Conservation (phyloP, 179 eudicot species). For the Patellifolia procumbens region DNA sequence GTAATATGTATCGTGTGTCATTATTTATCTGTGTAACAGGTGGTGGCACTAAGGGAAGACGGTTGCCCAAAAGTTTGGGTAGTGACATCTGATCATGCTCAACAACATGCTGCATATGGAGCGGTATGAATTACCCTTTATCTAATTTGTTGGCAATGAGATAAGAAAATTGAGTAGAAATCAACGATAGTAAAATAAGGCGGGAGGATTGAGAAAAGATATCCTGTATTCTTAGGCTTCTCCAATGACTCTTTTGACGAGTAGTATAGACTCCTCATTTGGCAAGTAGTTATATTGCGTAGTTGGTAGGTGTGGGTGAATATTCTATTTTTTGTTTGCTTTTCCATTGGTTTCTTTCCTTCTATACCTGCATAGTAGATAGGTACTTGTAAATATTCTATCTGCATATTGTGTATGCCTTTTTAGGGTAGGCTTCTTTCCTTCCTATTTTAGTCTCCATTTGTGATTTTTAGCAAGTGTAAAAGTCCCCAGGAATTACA, state of each 20-base stretch:
- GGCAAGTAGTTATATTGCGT: too few species aligned
- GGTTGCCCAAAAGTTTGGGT: slow-evolving; percentile 98
- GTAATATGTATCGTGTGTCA: neutral
- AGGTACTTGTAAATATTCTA: too few species aligned
- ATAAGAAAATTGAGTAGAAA: neutral
- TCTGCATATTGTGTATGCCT: too few species aligned
- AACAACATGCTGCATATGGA: slow-evolving; percentile 87
- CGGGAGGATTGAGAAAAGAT: neutral
- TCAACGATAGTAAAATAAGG: neutral
- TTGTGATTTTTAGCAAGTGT: too few species aligned
- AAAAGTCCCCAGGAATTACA: too few species aligned
- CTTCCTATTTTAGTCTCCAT: too few species aligned
- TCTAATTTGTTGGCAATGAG: neutral
- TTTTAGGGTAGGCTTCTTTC: too few species aligned
- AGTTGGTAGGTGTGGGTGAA: too few species aligned
- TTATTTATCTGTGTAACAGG: slow-evolving; percentile 44
- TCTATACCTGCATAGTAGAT: too few species aligned
- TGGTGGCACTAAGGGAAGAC: slow-evolving; percentile 86
- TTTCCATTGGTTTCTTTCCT: too few species aligned
- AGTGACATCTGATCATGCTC: slow-evolving; percentile 87
- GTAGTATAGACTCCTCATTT: too few species aligned
- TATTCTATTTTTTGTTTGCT: too few species aligned
- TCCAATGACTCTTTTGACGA: neutral
- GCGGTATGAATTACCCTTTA: slow-evolving; percentile 53
- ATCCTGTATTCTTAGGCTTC: neutral